Percentiles rank a stretch among this genome's conserved stretches.
phyloP scores from a whole-genome alignment of 2,329 filamentous ascomycete species.

The Ophiosphaerella herpotricha region DNA sequence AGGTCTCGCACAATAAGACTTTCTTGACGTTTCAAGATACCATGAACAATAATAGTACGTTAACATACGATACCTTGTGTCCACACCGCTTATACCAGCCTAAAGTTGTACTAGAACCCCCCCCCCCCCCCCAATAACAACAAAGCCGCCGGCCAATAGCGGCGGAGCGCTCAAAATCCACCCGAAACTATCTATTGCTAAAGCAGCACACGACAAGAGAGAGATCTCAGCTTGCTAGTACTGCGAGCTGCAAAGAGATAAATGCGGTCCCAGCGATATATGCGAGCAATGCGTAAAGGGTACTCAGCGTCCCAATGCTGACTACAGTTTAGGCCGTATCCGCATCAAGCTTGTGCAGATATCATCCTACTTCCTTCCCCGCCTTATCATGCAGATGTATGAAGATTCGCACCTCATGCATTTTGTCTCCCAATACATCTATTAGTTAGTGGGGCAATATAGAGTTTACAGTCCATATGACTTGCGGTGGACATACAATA shows the following conservation, averaged over 20 bases:
- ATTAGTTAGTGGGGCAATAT: conserved; percentile 41
- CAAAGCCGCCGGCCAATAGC: conserved; percentile 36
- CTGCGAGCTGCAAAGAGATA: conserved; percentile 54
- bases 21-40: no score
- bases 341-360: conserved; percentile 54
- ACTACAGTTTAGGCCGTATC: conserved; percentile 51
- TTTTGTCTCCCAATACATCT: conserved; percentile 46
- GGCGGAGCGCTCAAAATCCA: conserved; percentile 47
- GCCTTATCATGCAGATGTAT: conserved; percentile 48
- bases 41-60: no score
- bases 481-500: conserved; percentile 48
- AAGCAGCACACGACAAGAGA: conserved; percentile 52
- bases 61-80: no score
- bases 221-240: conserved; percentile 55
- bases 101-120: conserved; percentile 34
- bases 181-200: conserved; percentile 43
- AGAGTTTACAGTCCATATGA: conserved; percentile 50
- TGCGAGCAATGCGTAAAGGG: conserved; percentile 48
- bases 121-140: conserved; percentile 18
- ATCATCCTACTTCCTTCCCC: conserved; percentile 50
- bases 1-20: no score
- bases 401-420: conserved; percentile 49
- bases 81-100: no score
- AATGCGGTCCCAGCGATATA: conserved; percentile 46
- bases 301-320: conserved; percentile 44